phyloP scores from a whole-genome alignment of 164 flowering plant species.

The Stephania yunnanensis region DNA sequence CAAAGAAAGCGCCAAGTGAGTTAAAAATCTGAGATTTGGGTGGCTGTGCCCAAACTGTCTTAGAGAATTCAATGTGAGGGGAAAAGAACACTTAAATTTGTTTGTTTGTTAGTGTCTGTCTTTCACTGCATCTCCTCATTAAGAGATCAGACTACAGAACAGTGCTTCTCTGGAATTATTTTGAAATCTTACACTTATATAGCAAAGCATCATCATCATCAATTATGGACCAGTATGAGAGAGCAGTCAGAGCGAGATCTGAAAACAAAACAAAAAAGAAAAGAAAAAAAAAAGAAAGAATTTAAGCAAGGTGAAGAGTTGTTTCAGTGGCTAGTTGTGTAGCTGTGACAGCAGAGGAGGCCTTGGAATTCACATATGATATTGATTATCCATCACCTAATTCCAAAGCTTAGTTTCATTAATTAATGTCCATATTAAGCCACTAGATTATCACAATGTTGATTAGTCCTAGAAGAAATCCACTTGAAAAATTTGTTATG shows the following conservation, averaged over 20 bases:
- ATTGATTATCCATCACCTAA: not conserved
- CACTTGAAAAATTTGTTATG: too few species aligned
- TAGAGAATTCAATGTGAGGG: not conserved
- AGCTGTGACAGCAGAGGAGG: not conserved
- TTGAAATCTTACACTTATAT: not conserved
- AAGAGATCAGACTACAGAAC: not conserved
- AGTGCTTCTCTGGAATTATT: not conserved
- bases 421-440: too few species aligned
- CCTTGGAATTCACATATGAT: not conserved
- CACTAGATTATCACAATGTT: too few species aligned
- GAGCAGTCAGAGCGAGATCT: not conserved
- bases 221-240: not conserved
- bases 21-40: conserved; percentile 2
- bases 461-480: too few species aligned
- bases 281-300: too few species aligned
- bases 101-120: too few species aligned
- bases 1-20: not conserved
- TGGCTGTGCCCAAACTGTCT: not conserved
- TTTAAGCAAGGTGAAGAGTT: too few species aligned
- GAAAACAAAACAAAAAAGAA: not conserved
- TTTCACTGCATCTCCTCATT: not conserved
- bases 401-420: not conserved
- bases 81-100: not conserved
- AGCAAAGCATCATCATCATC: not conserved
- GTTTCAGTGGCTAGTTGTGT: too few species aligned